These are phyloP conservation scores for Marsdenia floribunda DNA, from an alignment of 257 asterid species.

Conservation along the genomic window DNA sequence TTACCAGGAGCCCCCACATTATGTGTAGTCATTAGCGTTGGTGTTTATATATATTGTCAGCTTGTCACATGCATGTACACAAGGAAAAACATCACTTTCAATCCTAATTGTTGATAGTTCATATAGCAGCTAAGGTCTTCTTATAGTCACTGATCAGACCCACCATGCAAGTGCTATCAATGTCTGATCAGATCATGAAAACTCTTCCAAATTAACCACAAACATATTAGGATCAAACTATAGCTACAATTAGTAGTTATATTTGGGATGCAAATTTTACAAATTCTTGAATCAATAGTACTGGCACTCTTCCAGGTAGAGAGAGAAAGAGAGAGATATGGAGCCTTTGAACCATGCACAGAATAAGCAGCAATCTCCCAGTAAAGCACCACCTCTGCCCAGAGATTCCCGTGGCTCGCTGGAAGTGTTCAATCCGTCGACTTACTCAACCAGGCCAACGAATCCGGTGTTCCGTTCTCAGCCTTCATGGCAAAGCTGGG, in stretches of 20 bases:
- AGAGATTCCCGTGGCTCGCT: slow-evolving; percentile 78
- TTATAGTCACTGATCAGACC: slow-evolving; percentile 20
- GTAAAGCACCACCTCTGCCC: slow-evolving; percentile 44
- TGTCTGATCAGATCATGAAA: slow-evolving; percentile 11
- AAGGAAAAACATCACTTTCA: slow-evolving; percentile 35
- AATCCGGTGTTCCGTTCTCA: slow-evolving; percentile 38
- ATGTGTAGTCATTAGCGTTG: not conserved
- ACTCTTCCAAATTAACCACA: slow-evolving; percentile 12
- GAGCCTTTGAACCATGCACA: slow-evolving; percentile 37
- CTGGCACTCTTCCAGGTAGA: slow-evolving; percentile 15
- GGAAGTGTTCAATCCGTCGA: slow-evolving; percentile 79
- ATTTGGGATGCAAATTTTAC: too few species aligned
- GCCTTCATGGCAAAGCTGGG: slow-evolving; percentile 52
- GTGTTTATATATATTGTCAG: not conserved
- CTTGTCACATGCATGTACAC: slow-evolving; percentile 19
- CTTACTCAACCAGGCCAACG: slow-evolving; percentile 17
- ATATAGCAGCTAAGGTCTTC: not conserved
- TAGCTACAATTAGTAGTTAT: too few species aligned
- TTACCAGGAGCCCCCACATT: not conserved
- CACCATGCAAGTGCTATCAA: slow-evolving; percentile 27
- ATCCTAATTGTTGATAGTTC: slow-evolving; percentile 7
- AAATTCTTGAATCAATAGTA: not conserved
- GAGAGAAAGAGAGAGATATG: slow-evolving; percentile 17
- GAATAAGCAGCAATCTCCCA: slow-evolving; percentile 25
- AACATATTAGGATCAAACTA: not conserved